These are phyloP conservation scores for Tricholoma matsutake DNA, from an alignment of 768 basidiomycete genomes.

Conservation along the genomic window DNA sequence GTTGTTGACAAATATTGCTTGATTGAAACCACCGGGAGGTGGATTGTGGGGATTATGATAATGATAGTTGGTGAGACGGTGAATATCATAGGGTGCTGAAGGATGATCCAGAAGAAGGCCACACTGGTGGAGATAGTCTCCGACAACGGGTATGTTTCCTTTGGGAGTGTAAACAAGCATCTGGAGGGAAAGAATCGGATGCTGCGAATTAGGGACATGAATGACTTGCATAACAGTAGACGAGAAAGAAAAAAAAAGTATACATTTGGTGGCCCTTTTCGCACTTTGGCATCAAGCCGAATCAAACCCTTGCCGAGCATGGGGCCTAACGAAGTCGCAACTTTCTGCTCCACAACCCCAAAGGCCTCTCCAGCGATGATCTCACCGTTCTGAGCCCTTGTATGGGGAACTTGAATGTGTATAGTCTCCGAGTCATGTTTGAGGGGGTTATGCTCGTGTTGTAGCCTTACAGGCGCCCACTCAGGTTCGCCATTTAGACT, in stretches of 20 bases:
- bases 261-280: constrained; percentile 62
- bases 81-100: constrained; percentile 57
- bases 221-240: constrained; percentile 11
- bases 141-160: constrained; percentile 83
- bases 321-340: constrained; percentile 73
- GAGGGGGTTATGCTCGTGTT: constrained; percentile 63
- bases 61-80: constrained; percentile 55
- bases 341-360: constrained; percentile 84
- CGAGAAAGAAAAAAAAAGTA: constrained; percentile 9
- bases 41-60: constrained; percentile 92
- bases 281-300: constrained; percentile 73
- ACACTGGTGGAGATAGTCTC: constrained; percentile 66
- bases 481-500: constrained; percentile 47
- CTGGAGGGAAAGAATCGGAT: constrained; percentile 79
- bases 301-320: constrained; percentile 85
- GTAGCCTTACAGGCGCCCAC: constrained; percentile 67
- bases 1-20: constrained; percentile 36
- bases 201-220: constrained; percentile 38
- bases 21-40: constrained; percentile 62
- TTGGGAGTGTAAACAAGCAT: constrained; percentile 93
- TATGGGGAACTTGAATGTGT: constrained; percentile 66
- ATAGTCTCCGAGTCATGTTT: constrained; percentile 68
- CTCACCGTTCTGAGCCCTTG: constrained; percentile 51
- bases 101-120: constrained; percentile 82
- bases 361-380: constrained; percentile 61